Base-by-base conservation (phyloP, 73 alveolate species). In the Durusdinium trenchii region DNA sequence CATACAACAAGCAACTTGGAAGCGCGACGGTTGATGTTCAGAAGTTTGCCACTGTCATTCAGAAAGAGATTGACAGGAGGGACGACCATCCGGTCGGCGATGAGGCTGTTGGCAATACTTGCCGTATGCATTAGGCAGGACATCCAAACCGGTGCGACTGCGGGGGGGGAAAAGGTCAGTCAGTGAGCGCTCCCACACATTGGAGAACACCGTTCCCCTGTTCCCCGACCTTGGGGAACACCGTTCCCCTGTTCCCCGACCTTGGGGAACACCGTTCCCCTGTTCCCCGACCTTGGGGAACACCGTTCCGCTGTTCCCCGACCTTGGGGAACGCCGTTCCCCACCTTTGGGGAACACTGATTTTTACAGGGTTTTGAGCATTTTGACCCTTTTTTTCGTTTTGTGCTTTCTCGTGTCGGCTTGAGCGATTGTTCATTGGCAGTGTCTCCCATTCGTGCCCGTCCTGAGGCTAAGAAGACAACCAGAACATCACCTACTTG, bases 231-330 rank as follows among this genome's bases (percentile, higher is more conserved):
- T 71, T 20, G 23, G 83, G 48, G 83, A 71, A 71, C 83, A n/a
- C 50, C 35, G 4, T 5, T 62, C n/a, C n/a, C n/a, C n/a, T n/a
- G 83, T 71, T 71, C 83, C 83, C 83, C 46, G 36, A 71, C 3
- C 50, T 71, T n/a, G 83, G 83, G 83, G 83, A 71, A 71, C 83
- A n/a, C 46, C 38, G n/a, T n/a, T n/a, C n/a, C n/a, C n/a, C n/a
- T n/a, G 48, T 71, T 28, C 83, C 83, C 83, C 83, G 36, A 16
- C 28, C 12, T 71, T 20, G 23, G 83, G 48, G 83, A 71, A 71
- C 83, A n/a, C 50, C 35, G 4, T 5, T 62, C n/a, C n/a, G n/a
- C n/a, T n/a, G 83, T 71, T 71, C 83, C 83, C 83, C 46, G 36
- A 71, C 3, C 50, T 71, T n/a, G 83, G 83, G 83, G 83, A 71